Conservation (phyloP, 805 yeast species). For the Candida maesae region DNA sequence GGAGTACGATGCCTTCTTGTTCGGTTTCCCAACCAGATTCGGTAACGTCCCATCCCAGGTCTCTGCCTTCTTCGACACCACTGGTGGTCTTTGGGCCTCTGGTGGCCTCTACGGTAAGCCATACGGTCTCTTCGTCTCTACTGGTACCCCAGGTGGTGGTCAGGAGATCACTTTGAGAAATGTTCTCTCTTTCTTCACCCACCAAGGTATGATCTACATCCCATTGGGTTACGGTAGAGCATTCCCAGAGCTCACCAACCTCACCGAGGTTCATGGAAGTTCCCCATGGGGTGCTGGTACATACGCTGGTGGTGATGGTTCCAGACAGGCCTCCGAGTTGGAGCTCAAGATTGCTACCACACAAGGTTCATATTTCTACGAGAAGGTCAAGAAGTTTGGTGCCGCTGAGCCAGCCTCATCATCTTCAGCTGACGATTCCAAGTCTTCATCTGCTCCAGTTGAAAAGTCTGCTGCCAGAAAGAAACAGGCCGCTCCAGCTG, state of each 20-base stretch:
- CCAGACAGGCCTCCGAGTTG: constrained; percentile 59
- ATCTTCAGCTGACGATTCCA: constrained; percentile 6
- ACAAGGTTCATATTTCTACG: constrained; percentile 68
- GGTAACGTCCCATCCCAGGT: constrained; percentile 77
- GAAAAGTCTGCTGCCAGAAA: constrained; percentile 12
- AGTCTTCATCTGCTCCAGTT: not conserved
- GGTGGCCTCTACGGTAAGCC: constrained; percentile 71
- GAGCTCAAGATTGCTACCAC: constrained; percentile 60
- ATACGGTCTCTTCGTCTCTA: constrained; percentile 67
- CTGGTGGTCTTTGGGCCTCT: constrained; percentile 72
- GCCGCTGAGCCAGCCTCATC: not conserved
- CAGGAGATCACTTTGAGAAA: constrained; percentile 67
- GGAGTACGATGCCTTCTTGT: constrained; percentile 67
- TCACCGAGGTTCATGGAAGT: constrained; percentile 73
- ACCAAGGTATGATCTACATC: constrained; percentile 73
- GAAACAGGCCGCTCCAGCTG: constrained; percentile 16
- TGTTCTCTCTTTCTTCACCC: constrained; percentile 55
- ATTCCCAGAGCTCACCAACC: constrained; percentile 50
- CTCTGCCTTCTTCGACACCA: constrained; percentile 69
- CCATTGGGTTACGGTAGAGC: constrained; percentile 70
- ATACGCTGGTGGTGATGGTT: constrained; percentile 71
- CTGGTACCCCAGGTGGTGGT: constrained; percentile 76
- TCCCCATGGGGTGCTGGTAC: constrained; percentile 89
- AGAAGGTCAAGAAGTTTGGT: constrained; percentile 32
- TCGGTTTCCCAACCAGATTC: constrained; percentile 79